Conservation (phyloP, 2,329 filamentous ascomycete species). For the Colletotrichum sp. region DNA sequence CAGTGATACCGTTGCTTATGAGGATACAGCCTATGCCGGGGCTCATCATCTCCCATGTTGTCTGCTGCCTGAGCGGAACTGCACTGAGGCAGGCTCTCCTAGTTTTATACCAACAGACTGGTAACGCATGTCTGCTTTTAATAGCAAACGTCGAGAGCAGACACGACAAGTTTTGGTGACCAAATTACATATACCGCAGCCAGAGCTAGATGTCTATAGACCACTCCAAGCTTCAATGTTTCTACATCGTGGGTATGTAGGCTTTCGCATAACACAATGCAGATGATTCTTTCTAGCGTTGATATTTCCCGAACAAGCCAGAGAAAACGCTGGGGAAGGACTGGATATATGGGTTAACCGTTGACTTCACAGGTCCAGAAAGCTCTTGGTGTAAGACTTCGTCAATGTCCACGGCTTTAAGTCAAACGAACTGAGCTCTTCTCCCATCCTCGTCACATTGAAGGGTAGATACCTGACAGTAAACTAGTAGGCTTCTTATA, state of each 20-base stretch:
- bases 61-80: not conserved
- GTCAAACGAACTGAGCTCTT: not conserved
- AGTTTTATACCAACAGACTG: not conserved
- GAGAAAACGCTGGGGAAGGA: not conserved
- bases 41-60: not conserved
- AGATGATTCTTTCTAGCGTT: not conserved
- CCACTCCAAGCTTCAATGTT: not conserved
- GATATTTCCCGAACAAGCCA: not conserved
- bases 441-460: not conserved
- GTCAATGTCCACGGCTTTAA: fast-evolving
- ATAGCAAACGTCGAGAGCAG: not conserved
- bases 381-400: not conserved
- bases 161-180: not conserved
- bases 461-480: not conserved
- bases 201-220: not conserved
- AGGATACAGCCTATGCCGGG: not conserved
- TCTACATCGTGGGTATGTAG: not conserved
- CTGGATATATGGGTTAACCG: no score
- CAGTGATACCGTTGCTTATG: not conserved
- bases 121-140: not conserved
- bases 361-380: not conserved
- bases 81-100: no score
- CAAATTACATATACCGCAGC: fast-evolving
- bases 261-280: fast-evolving
- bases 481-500: not conserved